Conservation (phyloP, 1,139 yeast species). For the Scheffersomyces parashehatae region DNA sequence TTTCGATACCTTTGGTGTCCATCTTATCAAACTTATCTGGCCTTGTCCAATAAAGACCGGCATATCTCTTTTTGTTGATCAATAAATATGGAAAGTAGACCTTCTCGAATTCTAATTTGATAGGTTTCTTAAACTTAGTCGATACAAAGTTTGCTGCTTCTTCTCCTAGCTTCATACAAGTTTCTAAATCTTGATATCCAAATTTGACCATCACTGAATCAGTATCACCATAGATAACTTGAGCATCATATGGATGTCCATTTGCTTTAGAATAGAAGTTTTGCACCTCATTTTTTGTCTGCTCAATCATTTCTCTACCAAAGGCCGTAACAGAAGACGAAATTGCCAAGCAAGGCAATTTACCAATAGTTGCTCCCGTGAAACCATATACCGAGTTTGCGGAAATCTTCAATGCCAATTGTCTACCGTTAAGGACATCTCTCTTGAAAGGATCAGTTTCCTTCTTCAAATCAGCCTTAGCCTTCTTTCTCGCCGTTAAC, state of each 20-base stretch:
- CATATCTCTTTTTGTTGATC: constrained; percentile 94
- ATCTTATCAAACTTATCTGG: constrained; percentile 89
- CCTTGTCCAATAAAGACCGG: constrained; percentile 94
- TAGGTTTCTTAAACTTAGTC: constrained; percentile 75
- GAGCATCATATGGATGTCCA: constrained; percentile 80
- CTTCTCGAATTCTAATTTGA: constrained; percentile 93
- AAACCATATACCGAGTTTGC: constrained; percentile 99
- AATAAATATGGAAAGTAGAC: constrained; percentile 92
- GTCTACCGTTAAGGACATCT: constrained; percentile 96
- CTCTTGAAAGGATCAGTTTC: constrained; percentile 94
- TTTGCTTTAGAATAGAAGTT: constrained; percentile 72
- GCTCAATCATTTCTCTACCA: constrained; percentile 96
- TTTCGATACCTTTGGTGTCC: constrained; percentile 98
- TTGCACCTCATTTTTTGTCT: constrained; percentile 85
- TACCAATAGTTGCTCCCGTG: constrained; percentile 98
- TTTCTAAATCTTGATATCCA: constrained; percentile 78
- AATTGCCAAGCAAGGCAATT: constrained; percentile 92
- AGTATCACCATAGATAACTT: constrained; percentile 97
- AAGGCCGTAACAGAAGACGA: constrained; percentile 95
- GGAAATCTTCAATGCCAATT: constrained; percentile 90
- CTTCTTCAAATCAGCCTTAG: constrained; percentile 83
- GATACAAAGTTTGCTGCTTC: constrained; percentile 94
- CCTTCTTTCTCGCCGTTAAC: constrained; percentile 87
- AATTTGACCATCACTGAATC: constrained; percentile 99
- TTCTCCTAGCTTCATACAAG: constrained; percentile 88